Percentiles rank a stretch among this genome's conserved stretches.
Evolutionary conservation across 257 asterid genomes (phyloP).

Genomic region (Solanum commersonii): DNA sequence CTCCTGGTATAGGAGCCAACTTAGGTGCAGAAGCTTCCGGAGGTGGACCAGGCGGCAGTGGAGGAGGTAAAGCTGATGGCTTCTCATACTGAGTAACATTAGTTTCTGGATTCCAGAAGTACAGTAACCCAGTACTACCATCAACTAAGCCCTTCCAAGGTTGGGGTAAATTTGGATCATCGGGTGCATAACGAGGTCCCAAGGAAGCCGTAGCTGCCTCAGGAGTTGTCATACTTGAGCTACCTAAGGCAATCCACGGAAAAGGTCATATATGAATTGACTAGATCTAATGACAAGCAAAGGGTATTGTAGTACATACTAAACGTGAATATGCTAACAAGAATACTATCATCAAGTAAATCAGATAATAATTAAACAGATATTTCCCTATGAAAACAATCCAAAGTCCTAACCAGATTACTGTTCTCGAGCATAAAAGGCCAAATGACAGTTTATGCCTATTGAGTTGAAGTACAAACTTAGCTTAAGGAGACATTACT

Average conservation of each 20-base stretch:
- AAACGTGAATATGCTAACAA: not conserved
- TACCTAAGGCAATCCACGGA: not conserved
- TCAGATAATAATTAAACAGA: not conserved
- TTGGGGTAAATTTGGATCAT: conserved; percentile 83
- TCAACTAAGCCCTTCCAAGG: conserved; percentile 96
- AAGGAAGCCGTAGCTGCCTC: conserved; percentile 48
- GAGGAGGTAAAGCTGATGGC: conserved; percentile 55
- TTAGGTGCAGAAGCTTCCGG: conserved; percentile 46
- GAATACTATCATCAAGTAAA: not conserved
- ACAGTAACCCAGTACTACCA: conserved; percentile 55
- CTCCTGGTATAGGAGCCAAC: conserved; percentile 60
- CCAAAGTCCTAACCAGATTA: not conserved
- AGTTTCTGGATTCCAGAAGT: conserved; percentile 94
- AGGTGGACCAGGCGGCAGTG: conserved; percentile 63
- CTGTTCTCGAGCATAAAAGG: not conserved
- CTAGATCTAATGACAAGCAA: not conserved
- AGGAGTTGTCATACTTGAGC: conserved; percentile 43
- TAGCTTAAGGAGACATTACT: not conserved
- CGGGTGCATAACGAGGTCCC: conserved; percentile 90
- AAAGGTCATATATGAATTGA: not conserved
- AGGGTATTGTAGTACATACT: not conserved
- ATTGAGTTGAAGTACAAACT: not conserved
- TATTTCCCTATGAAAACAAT: not conserved
- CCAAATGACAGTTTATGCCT: not conserved
- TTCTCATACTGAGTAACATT: conserved; percentile 80